Percentiles rank a stretch among this genome's conserved stretches.
phyloP scores from a whole-genome alignment of 2,329 filamentous ascomycete species.

The Apiospora marii region DNA sequence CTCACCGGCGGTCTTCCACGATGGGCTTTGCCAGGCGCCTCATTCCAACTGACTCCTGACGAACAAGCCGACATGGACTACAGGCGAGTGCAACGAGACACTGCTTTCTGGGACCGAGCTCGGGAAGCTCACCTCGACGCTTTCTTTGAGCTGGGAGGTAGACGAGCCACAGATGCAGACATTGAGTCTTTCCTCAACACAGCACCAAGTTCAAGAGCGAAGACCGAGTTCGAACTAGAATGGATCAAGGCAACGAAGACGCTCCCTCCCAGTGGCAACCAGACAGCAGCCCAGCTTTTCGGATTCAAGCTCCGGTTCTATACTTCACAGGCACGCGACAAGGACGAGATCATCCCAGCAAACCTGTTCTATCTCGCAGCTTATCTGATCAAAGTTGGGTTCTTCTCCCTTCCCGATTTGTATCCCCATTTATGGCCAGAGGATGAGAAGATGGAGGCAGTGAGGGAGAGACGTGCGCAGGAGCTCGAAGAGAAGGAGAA shows the following conservation, averaged over 20 bases:
- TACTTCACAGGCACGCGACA: constrained; percentile 78
- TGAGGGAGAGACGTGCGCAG: constrained; percentile 74
- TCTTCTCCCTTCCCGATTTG: constrained; percentile 89
- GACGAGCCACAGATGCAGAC: constrained; percentile 68
- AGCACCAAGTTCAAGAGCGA: constrained; percentile 56
- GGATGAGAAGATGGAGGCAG: constrained; percentile 81
- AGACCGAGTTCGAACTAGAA: constrained; percentile 49
- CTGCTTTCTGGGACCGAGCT: constrained; percentile 82
- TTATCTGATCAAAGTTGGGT: constrained; percentile 94
- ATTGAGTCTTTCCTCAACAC: constrained; percentile 54
- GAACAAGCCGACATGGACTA: constrained; percentile 66
- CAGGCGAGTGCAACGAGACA: constrained; percentile 71
- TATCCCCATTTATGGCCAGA: constrained; percentile 90
- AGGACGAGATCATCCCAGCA: constrained; percentile 81
- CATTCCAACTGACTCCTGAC: constrained; percentile 55
- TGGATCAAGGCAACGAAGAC: constrained; percentile 87
- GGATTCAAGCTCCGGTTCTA: constrained; percentile 98
- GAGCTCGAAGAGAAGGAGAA: constrained; percentile 82
- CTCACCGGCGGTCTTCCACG: constrained; percentile 75
- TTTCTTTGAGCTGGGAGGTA: constrained; percentile 87
- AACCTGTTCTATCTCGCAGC: constrained; percentile 94
- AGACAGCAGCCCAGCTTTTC: constrained; percentile 90
- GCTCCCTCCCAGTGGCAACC: constrained; percentile 84
- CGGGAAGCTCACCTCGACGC: constrained; percentile 78
- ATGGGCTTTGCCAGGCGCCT: constrained; percentile 78